Evolutionary conservation across 208 protist genomes (phyloP), one percentile per base, ranked within the genome.

Genomic region (Strigomonas culicis): DNA sequence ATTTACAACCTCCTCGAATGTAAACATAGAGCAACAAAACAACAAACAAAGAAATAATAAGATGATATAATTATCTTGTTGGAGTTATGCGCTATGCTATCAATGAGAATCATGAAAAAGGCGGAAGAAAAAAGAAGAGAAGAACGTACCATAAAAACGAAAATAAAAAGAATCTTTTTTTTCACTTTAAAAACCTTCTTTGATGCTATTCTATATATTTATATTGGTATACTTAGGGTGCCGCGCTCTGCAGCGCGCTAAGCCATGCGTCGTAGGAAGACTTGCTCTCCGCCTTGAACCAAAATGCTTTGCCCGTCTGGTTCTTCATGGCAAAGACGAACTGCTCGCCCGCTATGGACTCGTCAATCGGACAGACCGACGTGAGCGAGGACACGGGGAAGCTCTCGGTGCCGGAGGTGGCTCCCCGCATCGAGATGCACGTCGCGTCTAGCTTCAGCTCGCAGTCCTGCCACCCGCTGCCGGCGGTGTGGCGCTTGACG

Each of bases 271-370:
- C 70, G 55, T 80, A 89, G 4, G 77, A 67, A 24, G 50, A 50
- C 58, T 76, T 71, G 51, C 66, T 70, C 2, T 62, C 30, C 17
- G 75, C 84, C 63, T 79, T 86, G 58, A 94, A 90, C 87, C 87
- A 94, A 55, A 86, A 94, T 0, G 79, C 87, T 68, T 89, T 90
- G 2, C 84, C 84, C 0, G 79, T 86, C 51, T 90, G 81, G 52
- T 91, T 91, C 77, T 91, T 90, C 71, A 94, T 80, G 19, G 87
- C 87, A 56, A 94, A 91, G 36, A 94, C 84, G 36, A 80, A 94
- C 58, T 80, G 66, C 58, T 94, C 84, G 27, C 77, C 68, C 2
- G 87, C 76, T 47, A 91, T 94, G 32, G 59, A 43, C 17, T 77
- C 79, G 61, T 94, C 87, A 47, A 94, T 89, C 13, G 87, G 80